A percentile compares a stretch with the other conserved stretches of the same genome.
Evolutionary conservation across 441 rosid species (phyloP).

Genomic region (Gossypium armourianum): DNA sequence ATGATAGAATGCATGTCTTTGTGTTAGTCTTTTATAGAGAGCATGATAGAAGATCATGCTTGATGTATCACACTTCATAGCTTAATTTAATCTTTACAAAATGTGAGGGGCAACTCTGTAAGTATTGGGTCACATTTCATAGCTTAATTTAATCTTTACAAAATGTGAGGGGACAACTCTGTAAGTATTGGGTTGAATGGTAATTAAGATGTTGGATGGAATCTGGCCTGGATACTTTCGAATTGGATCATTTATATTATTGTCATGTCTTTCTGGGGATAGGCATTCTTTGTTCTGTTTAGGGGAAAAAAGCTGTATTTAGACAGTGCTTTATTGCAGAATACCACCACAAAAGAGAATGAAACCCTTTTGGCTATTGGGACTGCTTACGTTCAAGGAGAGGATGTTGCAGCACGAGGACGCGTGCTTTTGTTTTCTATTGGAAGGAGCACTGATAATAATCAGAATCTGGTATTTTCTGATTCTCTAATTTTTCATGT

Average conservation of each 20-base stretch:
- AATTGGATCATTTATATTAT: not conserved
- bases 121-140: not conserved
- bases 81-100: not conserved
- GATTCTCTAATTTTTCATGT: not conserved
- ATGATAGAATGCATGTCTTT: not conserved
- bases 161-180: not conserved
- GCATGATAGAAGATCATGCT: not conserved
- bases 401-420: constrained; percentile 98
- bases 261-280: not conserved
- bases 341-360: constrained; percentile 66
- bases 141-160: not conserved
- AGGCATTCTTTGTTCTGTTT: not conserved
- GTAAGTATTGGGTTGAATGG: not conserved
- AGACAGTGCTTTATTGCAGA: constrained; percentile 39
- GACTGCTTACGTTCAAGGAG: constrained; percentile 96
- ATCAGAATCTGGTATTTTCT: constrained; percentile 54
- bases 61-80: not conserved
- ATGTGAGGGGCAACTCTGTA: not conserved
- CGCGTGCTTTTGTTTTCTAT: constrained; percentile 78
- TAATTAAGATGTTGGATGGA: not conserved
- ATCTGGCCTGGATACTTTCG: not conserved
- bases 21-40: not conserved
- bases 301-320: constrained; percentile 8
- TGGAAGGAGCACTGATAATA: constrained; percentile 49
- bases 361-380: constrained; percentile 84